Base-by-base conservation (phyloP, 805 yeast genomes). In the Debaryomyces maramus region DNA sequence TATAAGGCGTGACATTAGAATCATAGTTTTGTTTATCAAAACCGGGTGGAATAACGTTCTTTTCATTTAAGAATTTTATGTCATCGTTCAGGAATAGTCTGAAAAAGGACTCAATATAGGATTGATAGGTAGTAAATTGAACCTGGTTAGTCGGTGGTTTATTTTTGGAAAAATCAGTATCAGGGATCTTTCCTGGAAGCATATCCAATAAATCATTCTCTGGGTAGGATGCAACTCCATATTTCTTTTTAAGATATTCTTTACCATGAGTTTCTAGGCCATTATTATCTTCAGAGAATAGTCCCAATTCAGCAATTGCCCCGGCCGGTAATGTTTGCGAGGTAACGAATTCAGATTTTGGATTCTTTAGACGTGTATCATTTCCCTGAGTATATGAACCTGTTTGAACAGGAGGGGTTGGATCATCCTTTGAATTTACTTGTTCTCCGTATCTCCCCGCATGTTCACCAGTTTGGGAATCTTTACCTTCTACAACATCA, bases 141-240 rank as follows among this genome's bases (percentile, higher is more conserved):
- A 91, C 93, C 65, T 93, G 99, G 60, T 88, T 91, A 2, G 88
- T 64, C 3, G 75, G 74, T 4, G 72, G 58, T 54, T 90, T 91
- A 10, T 83, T 79, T 46, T 81, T 80, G 4, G 96, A 83, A 50
- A 87, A 88, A 61, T 93, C 98, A 40, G 74, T 76, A 58, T 86
- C 81, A 8, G 99, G 99, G 18, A 89, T 82, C 24, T 73, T 79
- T 3, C 99, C 99, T 0, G 99, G 96, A 21, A 93, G 68, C 45
- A 85, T 61, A 40, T 81, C 84, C 48, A 79, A 72, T 32, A 93
- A 67, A 55, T 90, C 96, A 28, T 72, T 72, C 22, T 81, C 77
- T 0, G 99, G 99, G 58, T 81, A 93, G n/a, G 90, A 81, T 0
- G 93, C 86, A 11, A 93, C 99, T 3, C 86, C 96, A 53, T 82